Evolutionary conservation across 1,139 yeast species (phyloP).

Genomic region (Suhomyces terraborum): DNA sequence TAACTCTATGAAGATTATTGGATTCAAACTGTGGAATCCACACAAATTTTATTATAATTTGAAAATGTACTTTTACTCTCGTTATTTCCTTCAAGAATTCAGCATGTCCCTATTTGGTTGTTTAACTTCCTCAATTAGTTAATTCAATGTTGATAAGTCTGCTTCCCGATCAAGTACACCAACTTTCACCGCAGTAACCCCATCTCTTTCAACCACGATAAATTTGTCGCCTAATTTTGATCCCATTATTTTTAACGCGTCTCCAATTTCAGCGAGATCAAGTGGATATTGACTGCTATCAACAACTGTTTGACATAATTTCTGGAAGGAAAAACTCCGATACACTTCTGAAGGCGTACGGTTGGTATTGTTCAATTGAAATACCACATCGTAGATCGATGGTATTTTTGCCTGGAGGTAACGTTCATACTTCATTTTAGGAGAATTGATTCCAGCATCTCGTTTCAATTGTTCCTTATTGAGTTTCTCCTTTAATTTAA

Average conservation of each 20-base stretch:
- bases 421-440: slow-evolving; percentile 37
- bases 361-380: slow-evolving; percentile 26
- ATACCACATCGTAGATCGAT: slow-evolving; percentile 40
- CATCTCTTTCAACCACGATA: slow-evolving; percentile 23
- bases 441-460: slow-evolving; percentile 19
- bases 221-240: slow-evolving; percentile 22
- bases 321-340: slow-evolving; percentile 27
- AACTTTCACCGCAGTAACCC: slow-evolving; percentile 32
- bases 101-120: background rate
- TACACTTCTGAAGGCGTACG: slow-evolving; percentile 11
- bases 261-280: slow-evolving; percentile 34
- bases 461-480: slow-evolving; percentile 14
- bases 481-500: slow-evolving; percentile 18
- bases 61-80: no score
- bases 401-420: slow-evolving; percentile 46
- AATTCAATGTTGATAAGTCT: slow-evolving; percentile 23
- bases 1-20: no score
- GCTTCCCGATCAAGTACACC: slow-evolving; percentile 28
- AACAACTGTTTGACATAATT: slow-evolving; percentile 30
- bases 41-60: no score
- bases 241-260: slow-evolving; percentile 25
- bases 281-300: slow-evolving; percentile 42
- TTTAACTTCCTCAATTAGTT: background rate
- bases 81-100: background rate
- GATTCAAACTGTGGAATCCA: no score